Evolutionary conservation across 2,329 filamentous ascomycete genomes (phyloP), one percentile per base, ranked within the genome.

Genomic region (Falciphora oryzae): DNA sequence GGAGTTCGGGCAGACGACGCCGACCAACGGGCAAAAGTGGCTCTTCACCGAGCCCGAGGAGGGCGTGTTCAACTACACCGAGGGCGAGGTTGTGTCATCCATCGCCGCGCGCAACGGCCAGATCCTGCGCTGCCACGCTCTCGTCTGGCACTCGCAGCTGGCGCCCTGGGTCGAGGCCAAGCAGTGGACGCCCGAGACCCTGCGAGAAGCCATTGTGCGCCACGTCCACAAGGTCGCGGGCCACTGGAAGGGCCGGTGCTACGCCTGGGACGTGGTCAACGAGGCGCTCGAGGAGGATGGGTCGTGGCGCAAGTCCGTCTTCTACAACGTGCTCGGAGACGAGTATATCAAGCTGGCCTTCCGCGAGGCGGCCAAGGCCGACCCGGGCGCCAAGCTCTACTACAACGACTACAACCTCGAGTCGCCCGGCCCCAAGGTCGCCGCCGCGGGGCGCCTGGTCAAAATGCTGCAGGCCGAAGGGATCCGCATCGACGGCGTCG

Each of bases 1-100:
- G 22, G 81, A 85, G 64, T 87, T 85, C 69, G 83, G 82, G 22
- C 80, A 84, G 69, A 76, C 83, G 50, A 85, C 83, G n/a, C 65
- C 66, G 7, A 64, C 65, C 50, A 67, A 67, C 58, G 64, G 64
- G 11, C 58, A 62, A 35, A 67, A 67, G 77, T 86, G 81, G 82
- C 78, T 81, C 67, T 75, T 79, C 67, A 83, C 76, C 50, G 83
- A 63, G 56, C 53, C 32, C 56, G 32, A 63, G n/a, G 53, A 58
- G 29, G 77, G 76, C 59, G 73, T 77, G 63, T 87, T 86, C 76
- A 81, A 81, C 70, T 86, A 77, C 71, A 79, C 79, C 14, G 74
- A 77, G 2, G 83, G 80, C 57, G 80, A 85, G 32, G 71, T 73
- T 25, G 72, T 78, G 53, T 68, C 75, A 44, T 67, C 74, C 57